Evolutionary conservation across 805 yeast genomes (phyloP).

Genomic region (Yamadazyma akitaensis): DNA sequence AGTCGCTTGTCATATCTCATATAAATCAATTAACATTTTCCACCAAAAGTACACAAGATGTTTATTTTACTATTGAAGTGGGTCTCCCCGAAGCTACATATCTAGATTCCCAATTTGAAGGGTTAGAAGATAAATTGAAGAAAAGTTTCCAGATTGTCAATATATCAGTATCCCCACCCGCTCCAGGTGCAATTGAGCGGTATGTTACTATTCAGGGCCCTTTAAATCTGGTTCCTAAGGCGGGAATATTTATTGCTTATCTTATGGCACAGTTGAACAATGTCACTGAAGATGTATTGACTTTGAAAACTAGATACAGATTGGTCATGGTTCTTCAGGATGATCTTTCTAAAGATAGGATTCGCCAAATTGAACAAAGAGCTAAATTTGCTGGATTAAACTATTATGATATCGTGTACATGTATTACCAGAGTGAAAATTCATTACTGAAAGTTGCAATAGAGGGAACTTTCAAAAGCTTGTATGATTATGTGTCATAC

Average conservation of each 20-base stretch:
- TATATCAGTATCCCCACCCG: conserved; percentile 18
- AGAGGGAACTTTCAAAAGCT: conserved; percentile 20
- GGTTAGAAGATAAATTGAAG: conserved; percentile 14
- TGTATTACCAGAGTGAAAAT: neutral
- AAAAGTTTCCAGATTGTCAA: conserved; percentile 21
- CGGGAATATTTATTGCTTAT: conserved; percentile 26
- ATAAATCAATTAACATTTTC: conserved; percentile 1
- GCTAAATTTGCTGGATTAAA: conserved; percentile 7
- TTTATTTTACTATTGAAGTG: conserved; percentile 14
- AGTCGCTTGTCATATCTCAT: neutral
- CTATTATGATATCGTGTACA: conserved; percentile 7
- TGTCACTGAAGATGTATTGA: conserved; percentile 20
- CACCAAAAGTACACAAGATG: conserved; percentile 1
- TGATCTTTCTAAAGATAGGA: conserved; percentile 6
- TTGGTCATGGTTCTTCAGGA: conserved; percentile 2
- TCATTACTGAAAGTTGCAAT: conserved; percentile 11
- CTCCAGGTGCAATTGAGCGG: conserved; percentile 29
- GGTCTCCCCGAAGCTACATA: conserved; percentile 25
- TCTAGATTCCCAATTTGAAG: conserved; percentile 17
- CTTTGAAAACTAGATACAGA: conserved; percentile 21
- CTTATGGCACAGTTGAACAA: conserved; percentile 27
- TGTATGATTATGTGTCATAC: conserved; percentile 16
- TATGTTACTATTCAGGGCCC: conserved; percentile 29
- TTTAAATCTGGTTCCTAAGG: conserved; percentile 18
- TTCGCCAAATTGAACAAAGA: conserved; percentile 12